Evolutionary conservation across 2,329 filamentous ascomycete genomes (phyloP).

Genomic region (Cryphonectria parasitica): DNA sequence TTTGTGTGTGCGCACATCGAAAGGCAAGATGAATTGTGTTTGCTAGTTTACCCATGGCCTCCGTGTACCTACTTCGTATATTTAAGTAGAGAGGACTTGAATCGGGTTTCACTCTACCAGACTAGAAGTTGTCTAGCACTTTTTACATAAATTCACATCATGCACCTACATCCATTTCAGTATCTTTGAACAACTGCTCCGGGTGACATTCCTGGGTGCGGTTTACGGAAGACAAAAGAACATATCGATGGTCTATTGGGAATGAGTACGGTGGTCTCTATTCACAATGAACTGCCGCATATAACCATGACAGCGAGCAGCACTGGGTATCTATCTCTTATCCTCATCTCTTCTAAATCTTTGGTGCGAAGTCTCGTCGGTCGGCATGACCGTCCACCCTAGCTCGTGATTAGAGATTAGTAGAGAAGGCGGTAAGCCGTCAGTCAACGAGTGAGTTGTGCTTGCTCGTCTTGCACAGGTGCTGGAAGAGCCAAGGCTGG

Average conservation of each 20-base stretch:
- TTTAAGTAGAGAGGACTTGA: not conserved
- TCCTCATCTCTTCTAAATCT: not conserved
- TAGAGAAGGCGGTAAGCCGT: not conserved
- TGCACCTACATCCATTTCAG: not conserved
- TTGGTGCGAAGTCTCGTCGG: not conserved
- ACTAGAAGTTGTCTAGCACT: not conserved
- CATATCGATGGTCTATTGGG: not conserved
- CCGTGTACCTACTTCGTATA: not conserved
- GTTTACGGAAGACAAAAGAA: not conserved
- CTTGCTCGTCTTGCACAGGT: not conserved
- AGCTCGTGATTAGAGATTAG: not conserved
- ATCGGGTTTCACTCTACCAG: conserved; percentile 7
- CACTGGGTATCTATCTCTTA: not conserved
- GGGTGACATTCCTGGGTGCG: not conserved
- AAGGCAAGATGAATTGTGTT: conserved; percentile 12
- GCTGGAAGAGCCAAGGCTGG: not conserved
- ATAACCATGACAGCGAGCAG: not conserved
- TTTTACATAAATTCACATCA: not conserved
- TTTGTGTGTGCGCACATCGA: conserved; percentile 11
- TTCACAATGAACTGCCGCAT: not conserved
- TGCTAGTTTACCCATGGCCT: conserved; percentile 11
- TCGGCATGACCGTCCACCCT: not conserved
- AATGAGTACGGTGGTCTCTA: not conserved
- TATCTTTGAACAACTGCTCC: not conserved
- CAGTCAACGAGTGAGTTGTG: not conserved